These are phyloP conservation scores for Schoenoplectus triqueter DNA, from an alignment of 202 grass and related monocot species.

Conservation along the genomic window DNA sequence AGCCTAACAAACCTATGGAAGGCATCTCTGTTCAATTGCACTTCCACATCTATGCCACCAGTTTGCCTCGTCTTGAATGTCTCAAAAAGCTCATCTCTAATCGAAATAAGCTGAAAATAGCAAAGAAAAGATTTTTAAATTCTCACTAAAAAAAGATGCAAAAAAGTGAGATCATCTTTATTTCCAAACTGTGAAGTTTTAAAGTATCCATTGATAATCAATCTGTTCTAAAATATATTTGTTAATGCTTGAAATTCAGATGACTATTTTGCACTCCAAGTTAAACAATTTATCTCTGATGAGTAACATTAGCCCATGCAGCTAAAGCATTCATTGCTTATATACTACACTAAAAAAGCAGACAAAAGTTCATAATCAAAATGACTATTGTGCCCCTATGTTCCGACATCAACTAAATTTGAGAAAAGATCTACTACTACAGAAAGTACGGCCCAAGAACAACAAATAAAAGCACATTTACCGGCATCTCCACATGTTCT, in stretches of 20 bases:
- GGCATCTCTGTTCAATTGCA: constrained; percentile 78
- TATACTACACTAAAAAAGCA: not conserved
- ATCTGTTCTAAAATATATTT: not conserved
- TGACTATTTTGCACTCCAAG: not conserved
- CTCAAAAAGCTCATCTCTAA: constrained; percentile 94
- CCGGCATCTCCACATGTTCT: constrained; percentile 87
- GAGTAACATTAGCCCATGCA: constrained; percentile 22
- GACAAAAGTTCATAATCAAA: constrained; percentile 12
- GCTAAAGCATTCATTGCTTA: constrained; percentile 8
- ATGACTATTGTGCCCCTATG: not conserved
- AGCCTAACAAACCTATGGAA: constrained; percentile 61
- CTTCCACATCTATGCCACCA: constrained; percentile 75
- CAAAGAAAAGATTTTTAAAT: constrained; percentile 33
- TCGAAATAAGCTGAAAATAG: constrained; percentile 75
- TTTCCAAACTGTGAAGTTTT: not conserved
- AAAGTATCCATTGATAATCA: constrained; percentile 7
- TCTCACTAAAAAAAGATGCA: constrained; percentile 2
- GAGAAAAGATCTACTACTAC: not conserved
- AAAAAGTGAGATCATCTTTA: not conserved
- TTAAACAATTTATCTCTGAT: not conserved
- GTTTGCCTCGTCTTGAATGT: constrained; percentile 91
- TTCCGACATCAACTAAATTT: not conserved
- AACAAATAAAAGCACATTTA: constrained; percentile 55
- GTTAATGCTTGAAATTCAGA: not conserved
- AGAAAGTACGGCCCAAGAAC: not conserved